A percentile compares a stretch with the other conserved stretches of the same genome.
These are phyloP conservation scores for Candida sp. DNA, from an alignment of 1,139 yeast genomes.

Conservation along the genomic window DNA sequence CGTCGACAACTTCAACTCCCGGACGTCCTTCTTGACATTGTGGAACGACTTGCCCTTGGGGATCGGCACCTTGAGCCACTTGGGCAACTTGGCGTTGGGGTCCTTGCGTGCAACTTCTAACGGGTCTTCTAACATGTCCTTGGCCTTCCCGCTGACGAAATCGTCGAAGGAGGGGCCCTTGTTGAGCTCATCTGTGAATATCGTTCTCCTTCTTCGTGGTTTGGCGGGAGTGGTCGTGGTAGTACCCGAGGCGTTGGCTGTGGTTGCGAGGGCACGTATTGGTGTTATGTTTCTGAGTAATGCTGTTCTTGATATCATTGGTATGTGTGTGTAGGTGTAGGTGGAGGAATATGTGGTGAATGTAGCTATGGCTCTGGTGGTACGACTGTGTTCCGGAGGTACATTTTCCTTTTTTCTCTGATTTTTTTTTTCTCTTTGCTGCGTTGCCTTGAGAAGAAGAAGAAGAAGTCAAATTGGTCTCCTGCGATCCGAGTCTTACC, in stretches of 20 bases:
- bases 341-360: too few species aligned
- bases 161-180: slow-evolving; percentile 96
- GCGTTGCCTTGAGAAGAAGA: background rate
- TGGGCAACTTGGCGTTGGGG: slow-evolving; percentile 76
- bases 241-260: slow-evolving; percentile 6
- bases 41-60: slow-evolving; percentile 90
- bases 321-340: too few species aligned
- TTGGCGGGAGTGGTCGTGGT: slow-evolving; percentile 4
- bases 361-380: too few species aligned
- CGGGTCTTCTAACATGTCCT: slow-evolving; percentile 65
- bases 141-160: slow-evolving; percentile 81
- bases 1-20: slow-evolving; percentile 88
- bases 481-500: background rate
- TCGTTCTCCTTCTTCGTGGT: slow-evolving; percentile 52
- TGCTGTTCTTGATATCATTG: slow-evolving; percentile 1
- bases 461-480: background rate
- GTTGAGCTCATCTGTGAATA: slow-evolving; percentile 72
- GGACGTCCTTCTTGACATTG: slow-evolving; percentile 81
- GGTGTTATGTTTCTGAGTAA: background rate
- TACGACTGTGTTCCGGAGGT: background rate
- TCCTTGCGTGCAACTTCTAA: slow-evolving; percentile 66
- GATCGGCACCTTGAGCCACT: slow-evolving; percentile 94
- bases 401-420: background rate
- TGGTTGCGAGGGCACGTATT: slow-evolving; percentile 17
- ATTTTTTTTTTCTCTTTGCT: background rate